Conservation (phyloP, 495 filamentous ascomycete genomes). For the Daldinia concentrica region DNA sequence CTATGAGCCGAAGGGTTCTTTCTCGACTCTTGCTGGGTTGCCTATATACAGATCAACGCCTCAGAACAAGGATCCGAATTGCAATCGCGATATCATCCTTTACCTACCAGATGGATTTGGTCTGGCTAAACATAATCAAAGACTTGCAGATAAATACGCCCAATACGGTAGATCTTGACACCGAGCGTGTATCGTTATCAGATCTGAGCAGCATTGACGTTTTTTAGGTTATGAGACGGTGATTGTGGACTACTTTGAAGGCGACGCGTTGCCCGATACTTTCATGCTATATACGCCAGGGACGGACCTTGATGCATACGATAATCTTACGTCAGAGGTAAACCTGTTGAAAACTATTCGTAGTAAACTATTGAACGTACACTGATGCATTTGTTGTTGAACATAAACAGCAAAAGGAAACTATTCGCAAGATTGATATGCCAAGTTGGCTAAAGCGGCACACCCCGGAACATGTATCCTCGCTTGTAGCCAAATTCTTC, state of each 20-base stretch:
- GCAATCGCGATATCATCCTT: constrained; percentile 2
- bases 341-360: not conserved
- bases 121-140: constrained; percentile 21
- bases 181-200: too few relatives aligned
- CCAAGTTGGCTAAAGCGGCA: constrained; percentile 15
- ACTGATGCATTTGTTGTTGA: not conserved
- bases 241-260: constrained; percentile 22
- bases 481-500: constrained; percentile 10
- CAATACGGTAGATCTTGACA: not conserved
- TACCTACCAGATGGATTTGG: constrained; percentile 22
- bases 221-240: constrained; percentile 15
- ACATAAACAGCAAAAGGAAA: constrained; percentile 2
- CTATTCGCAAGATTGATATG: constrained; percentile 25
- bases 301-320: constrained; percentile 16
- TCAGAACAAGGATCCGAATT: not conserved
- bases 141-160: constrained; percentile 22
- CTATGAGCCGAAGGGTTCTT: constrained; percentile 9
- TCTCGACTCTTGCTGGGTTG: constrained; percentile 14
- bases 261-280: constrained; percentile 19
- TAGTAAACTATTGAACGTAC: not conserved
- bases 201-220: not conserved
- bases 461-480: constrained; percentile 6
- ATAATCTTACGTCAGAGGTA: constrained; percentile 6
- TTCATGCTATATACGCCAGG: constrained; percentile 22
- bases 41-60: constrained; percentile 15